Evolutionary conservation across 2,329 filamentous ascomycete species (phyloP), one percentile per base, ranked within the genome.

Genomic region (Penicillium sp.): DNA sequence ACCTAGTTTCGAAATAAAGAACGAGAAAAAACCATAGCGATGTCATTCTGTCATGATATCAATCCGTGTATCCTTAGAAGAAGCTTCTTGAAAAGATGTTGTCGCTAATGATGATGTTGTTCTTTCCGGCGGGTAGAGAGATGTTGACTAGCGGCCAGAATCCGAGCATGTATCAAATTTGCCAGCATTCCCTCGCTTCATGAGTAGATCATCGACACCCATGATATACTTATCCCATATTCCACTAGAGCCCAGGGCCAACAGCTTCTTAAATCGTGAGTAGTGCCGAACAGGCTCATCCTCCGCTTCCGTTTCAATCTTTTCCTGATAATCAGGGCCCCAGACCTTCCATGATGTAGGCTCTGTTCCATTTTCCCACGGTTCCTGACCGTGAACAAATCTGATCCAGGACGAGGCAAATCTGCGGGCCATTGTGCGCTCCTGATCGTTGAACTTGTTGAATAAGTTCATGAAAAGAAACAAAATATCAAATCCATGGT

Each of bases 391-490:
- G 21, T 41, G 25, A 7, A 29, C 21, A 34, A 47, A 47, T n/a
- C 14, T 14, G 17, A 47, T 37, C 45, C 41, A 47, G 4, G 41
- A 37, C 4, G 34, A 39, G 14, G 33, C 36, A 15, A 41, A 20
- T 8, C 36, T 28, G 9, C n/a, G 11, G 1, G 33, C 32, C 33
- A 47, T 38, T 2, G n/a, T 33, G 5, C 37, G 38, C 14, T 47
- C 41, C 14, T 34, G 13, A 8, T 38, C 31, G n/a, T 23, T 39
- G 4, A 44, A 23, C n/a, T 38, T 34, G 7, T 38, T 36, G 3
- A 39, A 15, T 2, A 47, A 28, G n/a, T 41, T 44, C 11, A 32
- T 19, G 28, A 47, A 47, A 7, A 47, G 27, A 36, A 41, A 47
- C 7, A 47, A 20, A 15, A 47, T 30, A 3, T 47, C 45, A 3